Percentiles rank a stretch among this genome's conserved stretches.
Conservation (phyloP, 1,139 yeast species). For the Taiozyma sp. region DNA sequence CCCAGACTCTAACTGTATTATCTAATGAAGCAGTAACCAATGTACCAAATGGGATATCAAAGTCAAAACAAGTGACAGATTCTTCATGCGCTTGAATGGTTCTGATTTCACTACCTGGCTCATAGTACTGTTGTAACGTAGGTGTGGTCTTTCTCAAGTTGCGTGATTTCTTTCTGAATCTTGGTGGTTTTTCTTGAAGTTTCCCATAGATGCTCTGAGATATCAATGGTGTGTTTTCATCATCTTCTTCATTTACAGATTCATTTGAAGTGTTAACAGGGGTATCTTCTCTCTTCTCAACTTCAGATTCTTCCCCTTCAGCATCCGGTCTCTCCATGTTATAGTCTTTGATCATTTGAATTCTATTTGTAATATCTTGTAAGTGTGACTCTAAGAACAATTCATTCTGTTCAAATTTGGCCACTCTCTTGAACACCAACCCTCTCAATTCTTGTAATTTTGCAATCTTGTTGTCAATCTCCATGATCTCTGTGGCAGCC, state of each 20-base stretch:
- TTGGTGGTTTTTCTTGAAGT: conserved; percentile 28
- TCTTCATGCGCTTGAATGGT: conserved; percentile 50
- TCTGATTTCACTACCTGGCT: conserved; percentile 49
- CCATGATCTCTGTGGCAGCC: conserved; percentile 57
- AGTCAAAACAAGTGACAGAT: conserved; percentile 49
- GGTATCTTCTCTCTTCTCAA: conserved; percentile 9
- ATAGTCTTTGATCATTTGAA: conserved; percentile 30
- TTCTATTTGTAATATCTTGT: conserved; percentile 36
- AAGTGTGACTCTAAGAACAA: conserved; percentile 43
- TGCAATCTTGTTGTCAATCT: conserved; percentile 51
- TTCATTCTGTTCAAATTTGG: conserved; percentile 54
- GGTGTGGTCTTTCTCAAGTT: conserved; percentile 46
- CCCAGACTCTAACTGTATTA: conserved; percentile 84
- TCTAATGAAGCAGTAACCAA: conserved; percentile 77
- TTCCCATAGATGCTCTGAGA: conserved; percentile 36
- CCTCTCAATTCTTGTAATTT: conserved; percentile 44
- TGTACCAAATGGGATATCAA: conserved; percentile 66
- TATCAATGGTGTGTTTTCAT: conserved; percentile 22
- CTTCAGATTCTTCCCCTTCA: conserved; percentile 20
- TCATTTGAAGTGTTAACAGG: background rate
- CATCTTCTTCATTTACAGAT: conserved; percentile 1
- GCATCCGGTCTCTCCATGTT: conserved; percentile 25
- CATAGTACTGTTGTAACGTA: conserved; percentile 54
- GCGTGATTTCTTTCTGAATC: conserved; percentile 24
- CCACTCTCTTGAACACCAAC: conserved; percentile 50